Percentiles rank a stretch among this genome's conserved stretches.
These are phyloP conservation scores for Ogataea saltuana DNA, from an alignment of 805 yeast species.

Conservation along the genomic window DNA sequence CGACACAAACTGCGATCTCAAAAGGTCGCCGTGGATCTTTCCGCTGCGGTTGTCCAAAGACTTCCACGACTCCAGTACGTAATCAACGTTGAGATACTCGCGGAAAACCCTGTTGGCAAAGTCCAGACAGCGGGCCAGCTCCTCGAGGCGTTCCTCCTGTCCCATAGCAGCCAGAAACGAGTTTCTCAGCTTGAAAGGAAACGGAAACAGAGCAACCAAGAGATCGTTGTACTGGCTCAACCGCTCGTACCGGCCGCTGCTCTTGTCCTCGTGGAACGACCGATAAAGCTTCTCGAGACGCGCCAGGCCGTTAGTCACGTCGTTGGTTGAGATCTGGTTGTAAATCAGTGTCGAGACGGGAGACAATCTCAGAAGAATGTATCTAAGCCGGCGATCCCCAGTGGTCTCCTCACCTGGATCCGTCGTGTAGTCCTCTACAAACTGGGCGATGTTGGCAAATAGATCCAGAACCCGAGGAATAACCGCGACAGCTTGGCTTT, in stretches of 20 bases:
- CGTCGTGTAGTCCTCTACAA: slow-evolving; percentile 38
- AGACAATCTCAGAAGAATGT: slow-evolving; percentile 47
- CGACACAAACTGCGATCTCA: slow-evolving; percentile 31
- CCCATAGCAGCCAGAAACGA: slow-evolving; percentile 19
- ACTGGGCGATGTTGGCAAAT: slow-evolving; percentile 28
- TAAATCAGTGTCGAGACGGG: slow-evolving; percentile 63
- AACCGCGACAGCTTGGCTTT: too few relatives aligned
- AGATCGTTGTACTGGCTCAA: slow-evolving; percentile 27
- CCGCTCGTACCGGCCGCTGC: slow-evolving; percentile 5
- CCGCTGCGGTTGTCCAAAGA: slow-evolving; percentile 27
- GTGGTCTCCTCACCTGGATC: slow-evolving; percentile 7
- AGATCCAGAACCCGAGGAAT: slow-evolving; percentile 9
- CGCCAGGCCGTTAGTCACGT: slow-evolving; percentile 31
- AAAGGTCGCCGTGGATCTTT: slow-evolving; percentile 23
- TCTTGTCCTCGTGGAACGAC: slow-evolving; percentile 7
- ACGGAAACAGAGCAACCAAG: slow-evolving; percentile 35
- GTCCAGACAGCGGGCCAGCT: slow-evolving; percentile 15
- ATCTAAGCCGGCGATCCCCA: slow-evolving; percentile 11
- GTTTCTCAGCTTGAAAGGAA: slow-evolving; percentile 25
- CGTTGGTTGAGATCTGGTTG: slow-evolving; percentile 46
- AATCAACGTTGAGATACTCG: slow-evolving; percentile 28
- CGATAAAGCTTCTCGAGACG: slow-evolving; percentile 24
- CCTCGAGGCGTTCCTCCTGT: slow-evolving; percentile 11
- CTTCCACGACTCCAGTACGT: slow-evolving; percentile 33
- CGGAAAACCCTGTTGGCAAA: slow-evolving; percentile 31